phyloP scores from a whole-genome alignment of 2,329 filamentous ascomycete genomes.

The Arthroderma sp. region DNA sequence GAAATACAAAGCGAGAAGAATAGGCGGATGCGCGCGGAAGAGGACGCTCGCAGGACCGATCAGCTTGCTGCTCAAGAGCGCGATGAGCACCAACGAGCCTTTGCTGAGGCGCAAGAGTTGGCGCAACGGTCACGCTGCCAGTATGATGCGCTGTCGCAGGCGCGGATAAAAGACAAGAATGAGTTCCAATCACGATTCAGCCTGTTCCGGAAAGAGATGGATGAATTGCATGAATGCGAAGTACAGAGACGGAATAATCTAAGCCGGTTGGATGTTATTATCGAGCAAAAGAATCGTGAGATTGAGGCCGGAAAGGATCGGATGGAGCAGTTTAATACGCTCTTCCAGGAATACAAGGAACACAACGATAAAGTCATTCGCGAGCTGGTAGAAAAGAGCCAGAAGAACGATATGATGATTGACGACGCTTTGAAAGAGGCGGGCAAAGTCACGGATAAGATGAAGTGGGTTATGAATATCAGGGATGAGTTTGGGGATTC shows the following conservation, averaged over 20 bases:
- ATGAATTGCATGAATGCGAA: slow-evolving; percentile 22
- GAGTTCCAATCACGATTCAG: slow-evolving; percentile 29
- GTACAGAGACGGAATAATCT: slow-evolving; percentile 25
- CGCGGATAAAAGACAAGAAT: slow-evolving; percentile 28
- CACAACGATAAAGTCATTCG: slow-evolving; percentile 29
- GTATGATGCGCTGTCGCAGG: slow-evolving; percentile 31
- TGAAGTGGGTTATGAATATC: slow-evolving; percentile 37
- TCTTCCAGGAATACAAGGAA: slow-evolving; percentile 31
- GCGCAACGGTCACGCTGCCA: slow-evolving; percentile 27
- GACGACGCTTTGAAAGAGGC: slow-evolving; percentile 27
- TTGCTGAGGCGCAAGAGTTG: slow-evolving; percentile 26
- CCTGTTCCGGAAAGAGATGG: slow-evolving; percentile 23
- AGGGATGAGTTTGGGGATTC: slow-evolving; percentile 11
- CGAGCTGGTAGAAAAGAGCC: slow-evolving; percentile 19
- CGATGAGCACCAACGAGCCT: slow-evolving; percentile 27
- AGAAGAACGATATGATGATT: slow-evolving; percentile 21
- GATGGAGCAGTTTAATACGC: slow-evolving; percentile 26
- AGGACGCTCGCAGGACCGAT: slow-evolving; percentile 23
- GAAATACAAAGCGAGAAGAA: slow-evolving; percentile 31
- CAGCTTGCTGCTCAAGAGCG: slow-evolving; percentile 28
- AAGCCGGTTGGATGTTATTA: slow-evolving; percentile 31
- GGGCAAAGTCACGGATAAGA: slow-evolving; percentile 29
- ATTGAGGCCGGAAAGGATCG: slow-evolving; percentile 27
- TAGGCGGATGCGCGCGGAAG: slow-evolving; percentile 29
- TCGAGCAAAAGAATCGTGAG: slow-evolving; percentile 34